These are phyloP conservation scores for Lyophyllum semitale DNA, from an alignment of 768 basidiomycete genomes.

Conservation along the genomic window DNA sequence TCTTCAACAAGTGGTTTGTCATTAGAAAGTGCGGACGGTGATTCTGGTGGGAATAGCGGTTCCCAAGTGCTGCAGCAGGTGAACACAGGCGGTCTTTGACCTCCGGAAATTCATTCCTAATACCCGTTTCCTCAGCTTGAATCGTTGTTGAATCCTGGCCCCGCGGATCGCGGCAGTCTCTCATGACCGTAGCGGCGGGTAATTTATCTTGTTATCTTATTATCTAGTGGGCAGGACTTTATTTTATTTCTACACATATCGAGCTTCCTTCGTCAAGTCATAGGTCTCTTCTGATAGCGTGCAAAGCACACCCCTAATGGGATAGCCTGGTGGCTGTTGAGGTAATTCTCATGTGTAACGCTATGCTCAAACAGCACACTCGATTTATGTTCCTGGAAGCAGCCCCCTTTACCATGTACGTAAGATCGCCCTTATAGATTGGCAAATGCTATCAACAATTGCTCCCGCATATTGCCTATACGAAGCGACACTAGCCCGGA, in stretches of 20 bases:
- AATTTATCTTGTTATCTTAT: too few species aligned
- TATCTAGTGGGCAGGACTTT: neutral
- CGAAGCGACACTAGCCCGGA: neutral
- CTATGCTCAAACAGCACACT: neutral
- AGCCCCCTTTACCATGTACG: neutral
- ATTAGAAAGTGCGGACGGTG: slow-evolving; percentile 8
- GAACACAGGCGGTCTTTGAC: neutral
- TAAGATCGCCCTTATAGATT: neutral
- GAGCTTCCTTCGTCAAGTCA: neutral
- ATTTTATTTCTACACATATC: neutral
- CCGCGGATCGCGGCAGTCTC: slow-evolving; percentile 13
- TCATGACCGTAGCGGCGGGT: slow-evolving; percentile 15
- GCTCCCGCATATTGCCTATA: too few species aligned
- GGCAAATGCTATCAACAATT: neutral
- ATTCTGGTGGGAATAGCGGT: neutral
- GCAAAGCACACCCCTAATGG: neutral
- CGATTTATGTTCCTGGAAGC: neutral
- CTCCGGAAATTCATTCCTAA: neutral
- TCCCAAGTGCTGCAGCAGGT: slow-evolving; percentile 25
- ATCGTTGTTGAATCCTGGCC: slow-evolving; percentile 19
- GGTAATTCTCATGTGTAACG: neutral
- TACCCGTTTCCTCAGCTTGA: slow-evolving; percentile 18
- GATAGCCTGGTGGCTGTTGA: neutral
- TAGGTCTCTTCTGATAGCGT: neutral
- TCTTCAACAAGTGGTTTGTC: slow-evolving; percentile 4